phyloP scores from a whole-genome alignment of 2,329 filamentous ascomycete genomes.

The Claviceps paspali region DNA sequence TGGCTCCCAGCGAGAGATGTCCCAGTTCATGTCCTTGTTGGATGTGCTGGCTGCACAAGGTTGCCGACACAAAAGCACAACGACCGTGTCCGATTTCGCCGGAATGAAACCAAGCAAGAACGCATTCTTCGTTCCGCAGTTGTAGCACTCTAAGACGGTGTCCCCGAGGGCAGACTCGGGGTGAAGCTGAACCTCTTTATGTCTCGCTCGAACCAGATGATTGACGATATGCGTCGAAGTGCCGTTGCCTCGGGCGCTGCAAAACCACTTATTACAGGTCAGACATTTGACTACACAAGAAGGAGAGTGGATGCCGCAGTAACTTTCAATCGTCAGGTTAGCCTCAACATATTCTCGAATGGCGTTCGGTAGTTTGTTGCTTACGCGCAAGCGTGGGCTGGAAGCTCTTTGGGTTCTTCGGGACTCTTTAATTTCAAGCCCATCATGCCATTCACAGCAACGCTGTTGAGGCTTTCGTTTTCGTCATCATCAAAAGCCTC shows the following conservation, averaged over 20 bases:
- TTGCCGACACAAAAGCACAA: conserved; percentile 90
- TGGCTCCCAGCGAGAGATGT: conserved; percentile 93
- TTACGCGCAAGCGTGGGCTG: conserved; percentile 89
- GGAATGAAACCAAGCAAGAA: conserved; percentile 96
- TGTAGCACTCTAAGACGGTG: conserved; percentile 95
- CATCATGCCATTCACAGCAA: conserved; percentile 61
- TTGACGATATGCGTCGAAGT: conserved; percentile 98
- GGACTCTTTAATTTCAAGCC: conserved; percentile 38
- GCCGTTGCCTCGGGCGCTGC: conserved; percentile 89
- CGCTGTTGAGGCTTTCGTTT: conserved; percentile 59
- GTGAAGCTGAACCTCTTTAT: conserved; percentile 97
- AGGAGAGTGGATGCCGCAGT: conserved; percentile 94
- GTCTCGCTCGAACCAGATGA: conserved; percentile 87
- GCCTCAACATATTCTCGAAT: background rate
- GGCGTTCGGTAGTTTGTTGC: conserved; percentile 15
- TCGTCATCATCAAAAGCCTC: conserved; percentile 77
- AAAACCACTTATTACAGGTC: conserved; percentile 96
- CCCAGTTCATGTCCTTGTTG: conserved; percentile 99
- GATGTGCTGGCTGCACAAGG: conserved; percentile 90
- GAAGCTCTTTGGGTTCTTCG: conserved; percentile 82
- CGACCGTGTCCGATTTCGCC: conserved; percentile 94
- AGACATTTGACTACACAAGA: conserved; percentile 94
- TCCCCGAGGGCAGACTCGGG: conserved; percentile 86
- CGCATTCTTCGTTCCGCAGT: conserved; percentile 98
- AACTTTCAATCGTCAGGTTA: conserved; percentile 32